A percentile compares a stretch with the other conserved stretches of the same genome.
phyloP scores from a whole-genome alignment of 208 protist genomes.

The Leishmania guyanensis region DNA sequence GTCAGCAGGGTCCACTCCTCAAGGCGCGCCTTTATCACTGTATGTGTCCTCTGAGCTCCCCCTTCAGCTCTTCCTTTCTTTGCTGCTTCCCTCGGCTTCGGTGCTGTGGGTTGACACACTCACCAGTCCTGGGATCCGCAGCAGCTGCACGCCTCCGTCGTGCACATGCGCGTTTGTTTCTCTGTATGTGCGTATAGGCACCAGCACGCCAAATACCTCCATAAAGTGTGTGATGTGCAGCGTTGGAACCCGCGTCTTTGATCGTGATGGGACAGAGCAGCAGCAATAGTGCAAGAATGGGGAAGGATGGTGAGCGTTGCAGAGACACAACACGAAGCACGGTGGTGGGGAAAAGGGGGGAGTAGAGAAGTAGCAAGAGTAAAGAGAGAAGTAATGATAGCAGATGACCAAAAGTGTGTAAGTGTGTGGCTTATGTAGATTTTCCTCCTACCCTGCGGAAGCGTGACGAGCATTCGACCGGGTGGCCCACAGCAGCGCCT shows the following conservation, averaged over 20 bases:
- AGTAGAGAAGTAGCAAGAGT: not conserved
- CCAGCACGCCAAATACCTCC: not conserved
- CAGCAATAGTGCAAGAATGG: not conserved
- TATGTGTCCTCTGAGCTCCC: not conserved
- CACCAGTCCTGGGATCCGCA: not conserved
- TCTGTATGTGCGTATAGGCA: not conserved
- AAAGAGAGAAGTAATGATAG: not conserved
- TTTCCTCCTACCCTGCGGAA: not conserved
- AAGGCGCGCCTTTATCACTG: not conserved
- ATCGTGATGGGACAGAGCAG: not conserved
- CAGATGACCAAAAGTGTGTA: not conserved
- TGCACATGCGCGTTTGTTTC: not conserved
- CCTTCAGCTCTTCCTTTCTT: not conserved
- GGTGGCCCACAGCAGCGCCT: not conserved
- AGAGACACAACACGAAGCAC: not conserved
- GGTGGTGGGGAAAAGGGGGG: not conserved
- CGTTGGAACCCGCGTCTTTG: not conserved
- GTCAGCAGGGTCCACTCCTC: not conserved
- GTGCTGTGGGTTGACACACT: not conserved
- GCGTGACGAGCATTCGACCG: not conserved
- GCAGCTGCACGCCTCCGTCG: not conserved
- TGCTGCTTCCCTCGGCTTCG: not conserved
- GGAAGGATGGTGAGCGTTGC: not conserved
- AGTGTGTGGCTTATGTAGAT: not conserved
- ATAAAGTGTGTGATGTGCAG: not conserved